Conservation (phyloP, 768 basidiomycete species). For the Xerocomellus intermedius region DNA sequence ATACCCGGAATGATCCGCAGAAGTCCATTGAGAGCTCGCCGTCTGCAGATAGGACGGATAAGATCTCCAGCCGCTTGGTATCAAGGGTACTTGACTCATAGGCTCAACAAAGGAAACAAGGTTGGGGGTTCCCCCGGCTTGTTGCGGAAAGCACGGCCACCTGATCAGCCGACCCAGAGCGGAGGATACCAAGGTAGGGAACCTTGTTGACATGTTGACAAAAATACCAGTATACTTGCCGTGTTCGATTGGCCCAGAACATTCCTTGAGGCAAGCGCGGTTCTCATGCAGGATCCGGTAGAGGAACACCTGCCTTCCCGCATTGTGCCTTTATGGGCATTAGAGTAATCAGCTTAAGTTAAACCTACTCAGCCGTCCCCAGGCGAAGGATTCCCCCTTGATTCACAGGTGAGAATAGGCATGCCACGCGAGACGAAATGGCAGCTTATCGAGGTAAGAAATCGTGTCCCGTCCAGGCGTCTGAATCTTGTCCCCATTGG, state of each 20-base stretch:
- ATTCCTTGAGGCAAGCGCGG: constrained; percentile 9
- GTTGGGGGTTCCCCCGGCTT: constrained; percentile 16
- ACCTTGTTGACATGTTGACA: constrained; percentile 12
- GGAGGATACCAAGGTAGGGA: not conserved
- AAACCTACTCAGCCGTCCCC: constrained; percentile 10
- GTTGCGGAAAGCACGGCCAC: constrained; percentile 10
- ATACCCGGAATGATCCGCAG: constrained; percentile 30
- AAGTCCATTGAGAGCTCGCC: constrained; percentile 15
- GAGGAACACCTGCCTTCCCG: constrained; percentile 6
- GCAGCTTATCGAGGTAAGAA: not conserved
- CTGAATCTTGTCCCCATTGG: not conserved
- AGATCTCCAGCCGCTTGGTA: constrained; percentile 18
- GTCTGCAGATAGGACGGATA: constrained; percentile 25
- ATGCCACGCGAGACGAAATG: constrained; percentile 3
- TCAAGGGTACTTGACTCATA: constrained; percentile 20
- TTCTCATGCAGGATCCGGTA: constrained; percentile 23
- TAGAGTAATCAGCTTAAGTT: constrained; percentile 2
- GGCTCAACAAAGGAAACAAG: constrained; percentile 15
- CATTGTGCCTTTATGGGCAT: constrained; percentile 4
- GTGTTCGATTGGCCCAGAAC: constrained; percentile 17
- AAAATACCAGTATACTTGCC: constrained; percentile 13
- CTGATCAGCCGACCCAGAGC: constrained; percentile 9
- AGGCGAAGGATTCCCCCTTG: constrained; percentile 11
- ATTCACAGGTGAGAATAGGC: not conserved
- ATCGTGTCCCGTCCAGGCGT: not conserved